phyloP scores from a whole-genome alignment of 2,329 filamentous ascomycete species.

The Endocalyx cinctus region DNA sequence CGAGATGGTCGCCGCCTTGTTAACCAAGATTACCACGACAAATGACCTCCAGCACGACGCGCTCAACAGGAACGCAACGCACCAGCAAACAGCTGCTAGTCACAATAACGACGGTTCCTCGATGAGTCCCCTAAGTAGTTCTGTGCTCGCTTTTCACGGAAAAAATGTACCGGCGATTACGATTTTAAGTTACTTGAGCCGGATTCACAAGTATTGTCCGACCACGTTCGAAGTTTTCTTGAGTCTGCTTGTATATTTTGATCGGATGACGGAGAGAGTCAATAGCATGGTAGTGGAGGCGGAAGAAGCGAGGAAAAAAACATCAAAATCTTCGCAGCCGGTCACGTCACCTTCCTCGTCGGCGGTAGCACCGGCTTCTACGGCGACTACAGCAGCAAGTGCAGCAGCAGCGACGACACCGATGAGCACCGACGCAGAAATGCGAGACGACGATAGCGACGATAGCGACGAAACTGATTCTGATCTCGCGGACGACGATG shows the following conservation, averaged over 20 bases:
- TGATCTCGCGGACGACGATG: slow-evolving; percentile 45
- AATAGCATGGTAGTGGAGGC: slow-evolving; percentile 74
- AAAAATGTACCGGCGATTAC: slow-evolving; percentile 98
- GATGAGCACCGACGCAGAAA: slow-evolving; percentile 27
- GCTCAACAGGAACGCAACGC: slow-evolving; percentile 66
- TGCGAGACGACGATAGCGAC: slow-evolving; percentile 29
- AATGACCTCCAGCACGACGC: slow-evolving; percentile 94
- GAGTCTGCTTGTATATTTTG: slow-evolving; percentile 93
- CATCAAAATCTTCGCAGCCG: slow-evolving; percentile 30
- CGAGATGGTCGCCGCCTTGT: slow-evolving; percentile 93
- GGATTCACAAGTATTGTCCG: slow-evolving; percentile 98
- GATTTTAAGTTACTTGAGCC: slow-evolving; percentile 88
- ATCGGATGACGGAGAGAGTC: slow-evolving; percentile 95
- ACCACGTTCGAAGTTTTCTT: slow-evolving; percentile 98
- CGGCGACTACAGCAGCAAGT: too few species aligned
- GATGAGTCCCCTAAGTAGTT: slow-evolving; percentile 54
- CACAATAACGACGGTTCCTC: slow-evolving; percentile 47
- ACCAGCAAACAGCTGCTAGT: slow-evolving; percentile 48
- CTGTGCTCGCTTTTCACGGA: slow-evolving; percentile 90
- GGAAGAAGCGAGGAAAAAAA: slow-evolving; percentile 46
- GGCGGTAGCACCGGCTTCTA: background rate
- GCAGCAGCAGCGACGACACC: slow-evolving; percentile 3
- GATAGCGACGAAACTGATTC: slow-evolving; percentile 43
- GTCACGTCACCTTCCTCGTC: slow-evolving; percentile 2
- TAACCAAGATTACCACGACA: slow-evolving; percentile 95